Conservation (phyloP, 176 grass and related monocot species). For the Pontederia crassipes region DNA sequence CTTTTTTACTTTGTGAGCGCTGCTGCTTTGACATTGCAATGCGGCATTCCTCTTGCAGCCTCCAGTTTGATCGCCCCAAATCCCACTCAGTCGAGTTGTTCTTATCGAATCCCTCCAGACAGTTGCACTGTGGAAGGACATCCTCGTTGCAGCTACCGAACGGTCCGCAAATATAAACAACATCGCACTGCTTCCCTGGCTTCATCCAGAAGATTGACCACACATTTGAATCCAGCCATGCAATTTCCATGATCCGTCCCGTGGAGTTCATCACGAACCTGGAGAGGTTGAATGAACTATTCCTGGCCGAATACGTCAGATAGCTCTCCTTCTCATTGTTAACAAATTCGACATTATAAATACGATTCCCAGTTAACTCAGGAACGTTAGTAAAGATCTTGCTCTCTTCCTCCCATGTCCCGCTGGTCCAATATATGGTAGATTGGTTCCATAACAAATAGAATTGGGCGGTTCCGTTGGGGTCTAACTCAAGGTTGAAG, state of each 20-base stretch:
- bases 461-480: slow-evolving; percentile 47
- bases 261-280: slow-evolving; percentile 38
- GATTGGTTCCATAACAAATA: slow-evolving; percentile 71
- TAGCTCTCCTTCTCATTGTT: slow-evolving; percentile 37
- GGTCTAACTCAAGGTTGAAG: slow-evolving; percentile 61
- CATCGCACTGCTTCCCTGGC: slow-evolving; percentile 44
- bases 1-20: slow-evolving; percentile 8
- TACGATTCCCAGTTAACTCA: slow-evolving; percentile 33
- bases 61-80: slow-evolving; percentile 31
- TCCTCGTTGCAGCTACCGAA: slow-evolving; percentile 53
- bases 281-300: slow-evolving; percentile 16
- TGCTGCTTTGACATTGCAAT: slow-evolving; percentile 43
- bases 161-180: slow-evolving; percentile 47
- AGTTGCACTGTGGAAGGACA: slow-evolving; percentile 38
- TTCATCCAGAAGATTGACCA: slow-evolving; percentile 63
- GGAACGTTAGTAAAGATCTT: slow-evolving; percentile 41
- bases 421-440: slow-evolving; percentile 34
- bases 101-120: slow-evolving; percentile 43
- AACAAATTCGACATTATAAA: slow-evolving; percentile 40
- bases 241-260: slow-evolving; percentile 50
- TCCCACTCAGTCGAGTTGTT: slow-evolving; percentile 38
- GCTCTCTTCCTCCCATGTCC: slow-evolving; percentile 26
- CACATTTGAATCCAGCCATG: slow-evolving; percentile 23
- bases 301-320: slow-evolving; percentile 46
- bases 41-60: slow-evolving; percentile 52